A percentile compares a stretch with the other conserved stretches of the same genome.
Conservation (phyloP, 352 stramenopile species). For the Peronosclerospora sorghi region DNA sequence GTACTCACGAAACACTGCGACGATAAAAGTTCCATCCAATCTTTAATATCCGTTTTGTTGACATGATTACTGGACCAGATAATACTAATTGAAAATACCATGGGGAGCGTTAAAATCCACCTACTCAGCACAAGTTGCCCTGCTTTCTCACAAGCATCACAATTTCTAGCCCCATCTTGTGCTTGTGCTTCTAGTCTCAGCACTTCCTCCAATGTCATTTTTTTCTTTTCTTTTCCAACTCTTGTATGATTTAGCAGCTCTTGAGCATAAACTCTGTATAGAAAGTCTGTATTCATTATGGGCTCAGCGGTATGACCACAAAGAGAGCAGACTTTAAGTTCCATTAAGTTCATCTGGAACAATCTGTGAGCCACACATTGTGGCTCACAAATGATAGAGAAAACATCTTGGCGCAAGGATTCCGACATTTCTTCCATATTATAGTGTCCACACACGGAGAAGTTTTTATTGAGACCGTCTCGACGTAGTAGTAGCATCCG, state of each 20-base stretch:
- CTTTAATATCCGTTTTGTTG: constrained; percentile 52
- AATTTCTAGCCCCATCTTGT: constrained; percentile 28
- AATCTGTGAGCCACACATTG: constrained; percentile 71
- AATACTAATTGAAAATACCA: constrained; percentile 81
- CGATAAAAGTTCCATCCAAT: constrained; percentile 59
- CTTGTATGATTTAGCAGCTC: too few species aligned
- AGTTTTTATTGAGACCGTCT: background rate
- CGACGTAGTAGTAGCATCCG: constrained; percentile 50
- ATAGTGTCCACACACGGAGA: background rate
- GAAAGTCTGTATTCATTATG: constrained; percentile 76
- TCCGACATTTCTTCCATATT: too few species aligned
- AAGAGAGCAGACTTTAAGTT: constrained; percentile 48
- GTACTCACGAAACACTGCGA: constrained; percentile 21
- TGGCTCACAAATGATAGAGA: constrained; percentile 61
- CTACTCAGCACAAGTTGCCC: constrained; percentile 37
- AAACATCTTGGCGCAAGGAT: too few species aligned
- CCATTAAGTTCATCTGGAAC: too few species aligned
- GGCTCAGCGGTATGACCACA: constrained; percentile 62
- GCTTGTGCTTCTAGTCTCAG: constrained; percentile 43
- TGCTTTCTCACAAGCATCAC: constrained; percentile 38
- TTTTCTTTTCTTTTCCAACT: constrained; percentile 25
- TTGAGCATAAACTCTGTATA: constrained; percentile 76
- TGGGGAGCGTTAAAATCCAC: constrained; percentile 76
- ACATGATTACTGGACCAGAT: constrained; percentile 56
- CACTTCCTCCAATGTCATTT: constrained; percentile 44